phyloP scores from a whole-genome alignment of 257 asterid genomes.

The Solanum acaule region DNA sequence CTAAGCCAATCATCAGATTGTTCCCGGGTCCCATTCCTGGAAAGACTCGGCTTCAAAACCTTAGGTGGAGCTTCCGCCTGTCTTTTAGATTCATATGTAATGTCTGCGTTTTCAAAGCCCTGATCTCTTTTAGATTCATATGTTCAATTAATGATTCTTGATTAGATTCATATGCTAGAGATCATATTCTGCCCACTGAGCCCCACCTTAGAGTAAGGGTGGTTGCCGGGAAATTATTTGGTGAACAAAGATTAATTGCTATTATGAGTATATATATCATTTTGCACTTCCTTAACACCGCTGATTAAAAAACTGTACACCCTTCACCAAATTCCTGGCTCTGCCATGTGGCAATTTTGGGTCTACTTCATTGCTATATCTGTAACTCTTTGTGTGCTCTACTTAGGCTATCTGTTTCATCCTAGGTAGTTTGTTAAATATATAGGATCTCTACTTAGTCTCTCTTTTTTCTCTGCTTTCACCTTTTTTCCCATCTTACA shows the following conservation, averaged over 20 bases:
- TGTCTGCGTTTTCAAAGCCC: background rate
- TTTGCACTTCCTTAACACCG: background rate
- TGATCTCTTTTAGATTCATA: background rate
- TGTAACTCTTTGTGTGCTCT: background rate
- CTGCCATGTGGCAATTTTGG: background rate
- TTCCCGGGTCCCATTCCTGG: background rate
- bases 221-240: background rate
- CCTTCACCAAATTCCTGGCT: background rate
- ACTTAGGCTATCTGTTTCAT: background rate
- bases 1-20: background rate
- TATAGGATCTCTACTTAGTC: background rate
- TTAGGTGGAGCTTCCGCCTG: background rate
- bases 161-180: background rate
- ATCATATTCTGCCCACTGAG: background rate
- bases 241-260: background rate
- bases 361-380: background rate
- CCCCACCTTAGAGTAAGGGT: background rate
- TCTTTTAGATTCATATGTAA: background rate
- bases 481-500: background rate
- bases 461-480: background rate
- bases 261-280: background rate
- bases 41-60: background rate
- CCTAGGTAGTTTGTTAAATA: background rate
- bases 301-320: background rate
- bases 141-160: background rate